Evolutionary conservation across 192 early-diverging fungal genomes (phyloP), one percentile per base, ranked within the genome.

Genomic region (Spizellomyces punctatus): DNA sequence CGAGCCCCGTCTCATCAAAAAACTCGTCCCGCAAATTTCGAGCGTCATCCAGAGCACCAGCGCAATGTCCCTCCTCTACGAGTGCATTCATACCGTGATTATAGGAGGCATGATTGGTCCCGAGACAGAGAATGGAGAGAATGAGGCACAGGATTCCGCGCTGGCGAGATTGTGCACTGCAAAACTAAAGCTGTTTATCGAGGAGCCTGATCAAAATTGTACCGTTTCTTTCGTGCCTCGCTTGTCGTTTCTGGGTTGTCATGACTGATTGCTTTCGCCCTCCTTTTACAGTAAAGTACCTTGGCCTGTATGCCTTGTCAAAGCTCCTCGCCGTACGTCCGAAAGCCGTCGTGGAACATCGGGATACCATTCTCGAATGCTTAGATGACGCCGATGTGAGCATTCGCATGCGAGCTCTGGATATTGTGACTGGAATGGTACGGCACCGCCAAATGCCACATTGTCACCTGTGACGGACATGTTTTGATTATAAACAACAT

Each of bases 21-120:
- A 98, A 73, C 83, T 99, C 4, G 78, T 94, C 27, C 87, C 84
- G 12, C 92, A 95, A 6, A 84, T 99, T 41, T 89, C 92, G 4
- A 86, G 89, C 45, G 79, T 97, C 42, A 92, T 99, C 27, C 87
- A 92, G 75, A 91, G 83, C 10, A 99, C 98, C 0, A 81, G 83
- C 5, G 98, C 98, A 48, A 96, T 96, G 93, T 97, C 95, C 14
- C 84, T 99, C 8, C 79, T 96, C n/a, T 99, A 98, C 82, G 98
- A 99, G 82, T 96, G 94, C 78, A 92, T 99, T 22, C 87, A 96
- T 63, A 96, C 95, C 4, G 91, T 94, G 9, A 94, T 99, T 46
- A 85, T 86, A 27, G 96, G 96, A 43, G 92, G 91, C 0, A 90
- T 99, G 80, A 89, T 98, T 59, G 84, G 86, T 10, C 78, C 87